Evolutionary conservation across 164 flowering plant genomes (phyloP), one percentile per base, ranked within the genome.

Genomic region (Vitis rupestris): DNA sequence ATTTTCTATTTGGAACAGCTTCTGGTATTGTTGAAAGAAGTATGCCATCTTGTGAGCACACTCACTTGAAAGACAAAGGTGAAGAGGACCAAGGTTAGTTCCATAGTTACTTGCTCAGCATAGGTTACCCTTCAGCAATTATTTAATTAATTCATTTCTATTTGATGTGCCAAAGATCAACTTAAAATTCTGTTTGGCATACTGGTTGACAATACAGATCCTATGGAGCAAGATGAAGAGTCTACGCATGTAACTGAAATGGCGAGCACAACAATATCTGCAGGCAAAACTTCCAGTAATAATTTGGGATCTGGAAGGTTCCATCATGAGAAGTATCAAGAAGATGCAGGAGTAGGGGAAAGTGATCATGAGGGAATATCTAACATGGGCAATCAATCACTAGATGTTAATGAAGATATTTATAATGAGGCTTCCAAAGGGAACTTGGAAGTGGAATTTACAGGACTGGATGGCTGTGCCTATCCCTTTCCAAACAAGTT

Each of bases 81-180:
- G 17, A 37, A n/a, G 8, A 9, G 13, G 66, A 49, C 9, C 19
- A 16, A 17, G 66, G 66, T 63, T 17, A 49, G 66, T 63, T 50
- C 17, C 3, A 17, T n/a, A 49, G 55, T 16, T 17, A 2, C 31
- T 49, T 17, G 17, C 16, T 48, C 31, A 9, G 27, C 1, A 56
- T 17, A 9, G 11, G 10, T 12, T 50, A 49, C 19, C 2, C 49
- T 11, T n/a, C 9, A 14, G 37, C 13, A 61, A 44, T 19, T 37
- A 1, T 14, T 27, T 2, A 17, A 23, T 2, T 14, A 63, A 49
- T 12, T 5, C 4, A 23, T 16, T 19, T 63, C n/a, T 15, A 49
- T 49, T 63, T 49, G 31, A 19, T 63, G 5, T 63, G 66, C 66
- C 48, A 53, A 63, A 17, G 66, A 63, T 63, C 66, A 63, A 12